phyloP scores from a whole-genome alignment of 129 eudicot genomes.

The Tanacetum coccineum region DNA sequence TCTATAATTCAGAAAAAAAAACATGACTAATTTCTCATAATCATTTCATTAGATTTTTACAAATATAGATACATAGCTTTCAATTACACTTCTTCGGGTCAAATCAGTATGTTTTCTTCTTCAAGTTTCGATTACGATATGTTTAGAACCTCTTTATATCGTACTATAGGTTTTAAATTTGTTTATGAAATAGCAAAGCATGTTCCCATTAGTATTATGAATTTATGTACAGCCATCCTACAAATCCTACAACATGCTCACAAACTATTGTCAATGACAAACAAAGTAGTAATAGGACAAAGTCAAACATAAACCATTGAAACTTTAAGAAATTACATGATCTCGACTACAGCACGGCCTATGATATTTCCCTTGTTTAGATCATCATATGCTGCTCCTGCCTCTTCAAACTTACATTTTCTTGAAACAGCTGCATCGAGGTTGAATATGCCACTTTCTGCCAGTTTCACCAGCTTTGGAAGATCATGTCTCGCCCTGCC shows the following conservation, averaged over 20 bases:
- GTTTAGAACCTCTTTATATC: no score
- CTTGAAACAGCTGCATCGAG: constrained; percentile 85
- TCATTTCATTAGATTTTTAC: no score
- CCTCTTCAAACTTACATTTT: constrained; percentile 77
- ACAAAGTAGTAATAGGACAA: not conserved
- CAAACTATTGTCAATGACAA: not conserved
- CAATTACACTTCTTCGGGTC: no score
- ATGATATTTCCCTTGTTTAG: constrained; percentile 69
- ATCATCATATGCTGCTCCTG: constrained; percentile 72
- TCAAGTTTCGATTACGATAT: no score
- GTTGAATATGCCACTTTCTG: constrained; percentile 80
- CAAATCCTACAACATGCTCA: not conserved
- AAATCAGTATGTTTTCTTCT: no score
- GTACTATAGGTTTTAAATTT: no score
- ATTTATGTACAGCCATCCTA: not conserved
- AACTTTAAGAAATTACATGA: constrained; percentile 41
- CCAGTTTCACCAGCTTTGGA: constrained; percentile 83
- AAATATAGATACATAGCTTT: no score
- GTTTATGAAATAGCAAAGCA: no score
- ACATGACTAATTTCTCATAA: no score
- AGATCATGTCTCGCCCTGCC: constrained; percentile 96
- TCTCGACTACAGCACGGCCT: constrained; percentile 91
- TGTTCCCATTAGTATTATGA: not conserved
- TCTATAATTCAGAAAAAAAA: no score
- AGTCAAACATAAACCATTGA: not conserved